Evolutionary conservation across 2,329 filamentous ascomycete genomes (phyloP).

Genomic region (Penicillium sumatraense): DNA sequence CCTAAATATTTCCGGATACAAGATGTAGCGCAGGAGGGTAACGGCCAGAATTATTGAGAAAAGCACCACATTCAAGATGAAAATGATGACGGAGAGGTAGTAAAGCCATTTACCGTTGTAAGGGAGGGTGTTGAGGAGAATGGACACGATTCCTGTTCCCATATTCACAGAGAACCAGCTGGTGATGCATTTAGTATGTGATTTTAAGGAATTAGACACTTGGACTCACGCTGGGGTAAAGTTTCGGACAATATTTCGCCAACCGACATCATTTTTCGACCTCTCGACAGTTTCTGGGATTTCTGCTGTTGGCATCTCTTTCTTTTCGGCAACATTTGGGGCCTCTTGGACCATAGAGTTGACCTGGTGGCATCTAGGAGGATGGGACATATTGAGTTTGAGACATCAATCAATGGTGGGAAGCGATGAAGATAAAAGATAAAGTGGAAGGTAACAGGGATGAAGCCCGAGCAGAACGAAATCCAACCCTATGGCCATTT

Average conservation of each 20-base stretch:
- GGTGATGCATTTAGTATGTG: too few species aligned
- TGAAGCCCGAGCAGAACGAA: not conserved
- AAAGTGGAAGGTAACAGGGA: not conserved
- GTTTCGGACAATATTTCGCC: constrained; percentile 35
- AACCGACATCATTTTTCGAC: constrained; percentile 32
- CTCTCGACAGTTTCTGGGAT: not conserved
- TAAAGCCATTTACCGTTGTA: not conserved
- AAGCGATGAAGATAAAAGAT: not conserved
- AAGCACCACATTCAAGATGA: not conserved
- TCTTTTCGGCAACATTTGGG: not conserved
- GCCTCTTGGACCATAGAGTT: not conserved
- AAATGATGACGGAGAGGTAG: not conserved
- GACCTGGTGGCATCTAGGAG: not conserved
- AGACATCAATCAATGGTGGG: not conserved
- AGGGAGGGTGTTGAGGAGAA: not conserved
- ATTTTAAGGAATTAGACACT: too few species aligned
- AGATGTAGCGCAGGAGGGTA: not conserved
- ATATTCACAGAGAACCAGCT: not conserved
- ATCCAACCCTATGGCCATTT: not conserved
- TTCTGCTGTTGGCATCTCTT: not conserved
- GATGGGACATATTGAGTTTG: not conserved
- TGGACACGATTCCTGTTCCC: constrained; percentile 1
- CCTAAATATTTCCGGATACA: constrained; percentile 68
- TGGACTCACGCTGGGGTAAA: constrained; percentile 46
- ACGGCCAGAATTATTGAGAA: not conserved